phyloP scores from a whole-genome alignment of 306 rosid genomes.

The Casuarina glauca region DNA sequence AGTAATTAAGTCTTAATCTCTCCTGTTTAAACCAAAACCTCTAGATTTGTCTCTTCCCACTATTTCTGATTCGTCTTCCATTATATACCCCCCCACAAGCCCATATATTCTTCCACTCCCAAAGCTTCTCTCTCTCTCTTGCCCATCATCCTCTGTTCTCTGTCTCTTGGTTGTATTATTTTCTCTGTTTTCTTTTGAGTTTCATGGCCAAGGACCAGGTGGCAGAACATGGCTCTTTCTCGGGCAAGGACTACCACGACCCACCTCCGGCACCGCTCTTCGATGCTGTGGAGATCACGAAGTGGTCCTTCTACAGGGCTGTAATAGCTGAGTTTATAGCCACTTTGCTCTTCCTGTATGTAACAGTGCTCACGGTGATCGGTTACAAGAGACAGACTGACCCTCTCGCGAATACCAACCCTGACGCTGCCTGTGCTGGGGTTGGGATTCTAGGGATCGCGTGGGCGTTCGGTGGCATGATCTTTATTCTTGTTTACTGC shows the following conservation, averaged over 20 bases:
- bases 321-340: constrained; percentile 91
- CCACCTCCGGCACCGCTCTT: constrained; percentile 85
- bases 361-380: constrained; percentile 78
- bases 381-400: constrained; percentile 71
- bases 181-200: not conserved
- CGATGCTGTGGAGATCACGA: constrained; percentile 56
- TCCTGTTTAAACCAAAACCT: not conserved
- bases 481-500: constrained; percentile 93
- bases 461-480: constrained; percentile 99
- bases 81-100: constrained; percentile 42
- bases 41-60: not conserved
- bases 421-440: constrained; percentile 57
- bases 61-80: not conserved
- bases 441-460: constrained; percentile 89
- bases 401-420: not conserved
- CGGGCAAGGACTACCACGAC: constrained; percentile 85
- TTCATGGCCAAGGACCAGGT: constrained; percentile 59
- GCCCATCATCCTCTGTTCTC: not conserved
- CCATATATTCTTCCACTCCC: constrained; percentile 18
- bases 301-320: constrained; percentile 96
- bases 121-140: constrained; percentile 10
- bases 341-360: constrained; percentile 84
- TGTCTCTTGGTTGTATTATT: not conserved
- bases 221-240: constrained; percentile 63
- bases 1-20: constrained; percentile 9